phyloP scores from a whole-genome alignment of 2,329 filamentous ascomycete species.

The Hypoxylon sp. region DNA sequence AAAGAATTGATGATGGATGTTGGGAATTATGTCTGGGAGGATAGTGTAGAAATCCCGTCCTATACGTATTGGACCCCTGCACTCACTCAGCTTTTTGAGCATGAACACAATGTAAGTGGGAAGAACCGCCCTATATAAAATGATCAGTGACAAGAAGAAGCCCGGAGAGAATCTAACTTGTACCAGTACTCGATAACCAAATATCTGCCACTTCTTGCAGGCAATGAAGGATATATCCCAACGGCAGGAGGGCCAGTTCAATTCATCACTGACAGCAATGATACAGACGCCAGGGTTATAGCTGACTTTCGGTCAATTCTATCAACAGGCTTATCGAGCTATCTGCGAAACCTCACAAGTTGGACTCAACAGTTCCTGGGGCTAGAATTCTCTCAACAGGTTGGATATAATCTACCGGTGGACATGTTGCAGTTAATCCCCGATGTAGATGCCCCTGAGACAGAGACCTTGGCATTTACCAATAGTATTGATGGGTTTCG shows the following conservation, averaged over 20 bases:
- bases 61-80: background rate
- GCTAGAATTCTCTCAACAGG: background rate
- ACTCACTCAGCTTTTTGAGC: background rate
- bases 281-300: background rate
- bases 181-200: background rate
- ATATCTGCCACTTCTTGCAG: background rate
- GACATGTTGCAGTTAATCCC: background rate
- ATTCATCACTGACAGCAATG: slow-evolving; percentile 1
- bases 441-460: background rate
- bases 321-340: background rate
- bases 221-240: background rate
- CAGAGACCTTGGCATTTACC: background rate
- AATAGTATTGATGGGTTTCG: background rate
- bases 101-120: background rate
- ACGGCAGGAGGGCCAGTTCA: background rate
- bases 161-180: background rate
- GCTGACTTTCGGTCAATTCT: background rate
- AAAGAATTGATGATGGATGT: background rate
- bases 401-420: background rate
- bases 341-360: background rate
- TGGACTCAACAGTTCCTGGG: background rate
- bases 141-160: background rate
- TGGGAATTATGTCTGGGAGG: background rate
- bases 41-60: background rate
- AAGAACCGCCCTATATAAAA: background rate